Conservation (phyloP, 1,284 basidiomycete species). For the Sphaerobolus stellatus region DNA sequence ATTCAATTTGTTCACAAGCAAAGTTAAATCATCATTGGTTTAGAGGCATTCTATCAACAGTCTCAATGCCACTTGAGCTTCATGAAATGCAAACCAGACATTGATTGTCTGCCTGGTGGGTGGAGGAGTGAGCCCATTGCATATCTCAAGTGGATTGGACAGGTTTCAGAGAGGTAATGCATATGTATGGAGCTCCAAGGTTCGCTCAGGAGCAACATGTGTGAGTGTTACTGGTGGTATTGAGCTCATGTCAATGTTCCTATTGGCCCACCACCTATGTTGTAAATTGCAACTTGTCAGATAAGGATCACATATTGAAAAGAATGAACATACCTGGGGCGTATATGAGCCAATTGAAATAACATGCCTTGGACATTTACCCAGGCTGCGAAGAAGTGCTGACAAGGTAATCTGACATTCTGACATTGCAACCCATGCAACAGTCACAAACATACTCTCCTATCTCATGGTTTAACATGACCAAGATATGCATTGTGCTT, state of each 20-base stretch:
- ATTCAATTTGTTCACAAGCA: background rate
- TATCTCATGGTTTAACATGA: background rate
- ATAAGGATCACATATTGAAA: background rate
- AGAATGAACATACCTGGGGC: background rate
- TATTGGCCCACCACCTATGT: background rate
- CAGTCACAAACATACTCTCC: conserved; percentile 7
- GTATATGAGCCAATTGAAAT: background rate
- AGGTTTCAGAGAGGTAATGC: background rate
- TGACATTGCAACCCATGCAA: background rate
- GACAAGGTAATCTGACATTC: conserved; percentile 6
- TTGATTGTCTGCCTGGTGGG: conserved; percentile 1
- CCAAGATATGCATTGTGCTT: background rate
- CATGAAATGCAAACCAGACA: background rate
- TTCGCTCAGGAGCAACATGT: background rate
- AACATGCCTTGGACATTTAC: background rate
- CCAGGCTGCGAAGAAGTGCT: background rate
- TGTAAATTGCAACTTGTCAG: too few relatives aligned
- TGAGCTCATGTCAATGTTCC: background rate
- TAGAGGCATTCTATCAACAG: background rate
- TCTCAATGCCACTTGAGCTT: background rate
- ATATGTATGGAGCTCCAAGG: background rate
- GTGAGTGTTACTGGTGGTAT: background rate
- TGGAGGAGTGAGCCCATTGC: background rate
- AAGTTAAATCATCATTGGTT: background rate
- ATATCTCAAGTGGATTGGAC: background rate